These are phyloP conservation scores for Apocynum venetum DNA, from an alignment of 257 asterid species.

Conservation along the genomic window DNA sequence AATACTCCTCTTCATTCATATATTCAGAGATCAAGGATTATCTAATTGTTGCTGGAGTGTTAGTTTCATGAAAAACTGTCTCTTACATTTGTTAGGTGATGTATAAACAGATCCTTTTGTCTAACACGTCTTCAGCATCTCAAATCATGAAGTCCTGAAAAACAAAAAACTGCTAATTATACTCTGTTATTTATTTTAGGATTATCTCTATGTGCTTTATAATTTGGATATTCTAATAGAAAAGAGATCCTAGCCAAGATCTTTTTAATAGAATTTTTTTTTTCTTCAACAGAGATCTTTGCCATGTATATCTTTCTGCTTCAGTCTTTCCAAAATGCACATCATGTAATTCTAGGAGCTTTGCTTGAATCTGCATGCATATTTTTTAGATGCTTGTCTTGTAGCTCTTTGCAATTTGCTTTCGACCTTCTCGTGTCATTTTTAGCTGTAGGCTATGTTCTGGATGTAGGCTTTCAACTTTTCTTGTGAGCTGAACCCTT, in stretches of 20 bases:
- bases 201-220: background rate
- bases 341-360: background rate
- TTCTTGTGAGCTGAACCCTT: background rate
- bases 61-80: background rate
- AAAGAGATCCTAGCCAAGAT: background rate
- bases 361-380: background rate
- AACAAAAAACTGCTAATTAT: background rate
- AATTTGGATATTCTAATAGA: background rate
- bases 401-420: background rate
- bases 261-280: background rate
- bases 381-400: background rate
- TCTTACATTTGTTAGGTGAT: background rate
- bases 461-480: background rate
- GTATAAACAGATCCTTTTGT: background rate
- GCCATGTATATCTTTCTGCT: background rate
- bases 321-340: background rate
- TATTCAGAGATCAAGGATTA: background rate
- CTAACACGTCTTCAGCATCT: background rate
- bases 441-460: background rate
- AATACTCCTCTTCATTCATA: background rate
- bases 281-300: background rate
- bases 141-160: background rate
- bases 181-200: background rate
- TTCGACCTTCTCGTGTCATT: background rate
- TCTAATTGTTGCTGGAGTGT: background rate